Evolutionary conservation across 202 grass and related monocot species (phyloP), one percentile per base, ranked within the genome.

Genomic region (Panicum hallii): DNA sequence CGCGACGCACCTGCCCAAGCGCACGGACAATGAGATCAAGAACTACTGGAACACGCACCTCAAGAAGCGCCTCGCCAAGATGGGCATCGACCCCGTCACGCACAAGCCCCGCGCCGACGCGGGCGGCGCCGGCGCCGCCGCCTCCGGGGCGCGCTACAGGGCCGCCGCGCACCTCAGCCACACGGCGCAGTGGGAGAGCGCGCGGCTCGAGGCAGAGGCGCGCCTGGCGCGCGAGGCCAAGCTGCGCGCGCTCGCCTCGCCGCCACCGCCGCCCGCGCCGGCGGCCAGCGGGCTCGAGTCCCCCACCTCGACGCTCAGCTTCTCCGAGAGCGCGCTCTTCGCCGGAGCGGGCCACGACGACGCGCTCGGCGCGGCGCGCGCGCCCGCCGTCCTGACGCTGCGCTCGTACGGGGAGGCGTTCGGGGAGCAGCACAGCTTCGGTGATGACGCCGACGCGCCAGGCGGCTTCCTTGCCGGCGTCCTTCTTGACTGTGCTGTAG

Each of bases 41-140:
- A 97, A 97, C 70, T 97, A 88, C 87, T 97, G 94, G 94, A 97
- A 97, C 89, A 97, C 94, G 63, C 91, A 97, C 86, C 87, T 97
- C 54, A 97, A 93, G 89, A 97, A 97, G 89, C 88, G 91, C 22
- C 90, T 97, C 11, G 49, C 84, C 88, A 90, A 79, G 83, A 92
- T 89, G 70, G 87, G 88, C 77, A 90, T 89, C 87, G 90, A 90
- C 87, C 85, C 88, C 20, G 85, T 83, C 72, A 87, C 82, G 44
- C 91, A 87, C 85, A 90, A 90, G 91, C 85, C 85, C 61, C 84
- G 74, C 77, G 66, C 85, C 50, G 80, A 89, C 77, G 82, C 83
- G 10, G 77, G 48, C 11, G 74, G 42, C 17, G 50, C 43, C 20
- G 43, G n/a, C 32, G 17, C 70, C 1, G 60, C 63, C 7, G 15